Evolutionary conservation across 2,329 filamentous ascomycete genomes (phyloP).

Genomic region (Chrysoporthe austroafricana): DNA sequence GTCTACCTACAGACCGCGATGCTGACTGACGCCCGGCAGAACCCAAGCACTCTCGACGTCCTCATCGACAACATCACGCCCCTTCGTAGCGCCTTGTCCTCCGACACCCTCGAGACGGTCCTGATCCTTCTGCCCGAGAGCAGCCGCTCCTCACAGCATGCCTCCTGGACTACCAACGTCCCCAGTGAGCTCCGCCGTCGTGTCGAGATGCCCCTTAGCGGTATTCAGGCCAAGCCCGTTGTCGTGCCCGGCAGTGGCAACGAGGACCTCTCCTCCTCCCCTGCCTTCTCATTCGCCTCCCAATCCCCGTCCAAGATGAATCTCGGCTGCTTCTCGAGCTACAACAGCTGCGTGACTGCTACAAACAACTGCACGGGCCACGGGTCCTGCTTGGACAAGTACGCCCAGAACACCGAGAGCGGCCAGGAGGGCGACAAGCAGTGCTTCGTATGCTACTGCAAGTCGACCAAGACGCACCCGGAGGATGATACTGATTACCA

Average conservation of each 20-base stretch:
- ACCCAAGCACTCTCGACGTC: slow-evolving; percentile 46
- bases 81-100: slow-evolving; percentile 49
- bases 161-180: slow-evolving; percentile 46
- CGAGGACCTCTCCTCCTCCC: slow-evolving; percentile 34
- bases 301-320: slow-evolving; percentile 55
- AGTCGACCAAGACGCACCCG: slow-evolving; percentile 54
- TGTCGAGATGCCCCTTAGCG: slow-evolving; percentile 50
- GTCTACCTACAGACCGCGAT: background rate
- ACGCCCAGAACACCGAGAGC: slow-evolving; percentile 48
- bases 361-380: slow-evolving; percentile 85
- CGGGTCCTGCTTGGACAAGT: slow-evolving; percentile 75
- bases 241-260: slow-evolving; percentile 28
- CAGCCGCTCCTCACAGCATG: slow-evolving; percentile 42
- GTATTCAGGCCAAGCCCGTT: slow-evolving; percentile 31
- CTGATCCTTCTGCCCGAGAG: slow-evolving; percentile 58
- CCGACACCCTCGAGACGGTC: slow-evolving; percentile 59
- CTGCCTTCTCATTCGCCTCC: slow-evolving; percentile 38
- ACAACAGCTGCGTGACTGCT: slow-evolving; percentile 67
- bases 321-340: slow-evolving; percentile 71
- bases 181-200: slow-evolving; percentile 51
- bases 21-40: slow-evolving; percentile 38
- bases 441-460: slow-evolving; percentile 83
- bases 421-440: slow-evolving; percentile 42
- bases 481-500: slow-evolving; percentile 46
- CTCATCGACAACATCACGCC: slow-evolving; percentile 50